A percentile compares a stretch with the other conserved stretches of the same genome.
These are phyloP conservation scores for Colletotrichum karsti DNA, from an alignment of 2,329 filamentous ascomycete genomes.

Conservation along the genomic window DNA sequence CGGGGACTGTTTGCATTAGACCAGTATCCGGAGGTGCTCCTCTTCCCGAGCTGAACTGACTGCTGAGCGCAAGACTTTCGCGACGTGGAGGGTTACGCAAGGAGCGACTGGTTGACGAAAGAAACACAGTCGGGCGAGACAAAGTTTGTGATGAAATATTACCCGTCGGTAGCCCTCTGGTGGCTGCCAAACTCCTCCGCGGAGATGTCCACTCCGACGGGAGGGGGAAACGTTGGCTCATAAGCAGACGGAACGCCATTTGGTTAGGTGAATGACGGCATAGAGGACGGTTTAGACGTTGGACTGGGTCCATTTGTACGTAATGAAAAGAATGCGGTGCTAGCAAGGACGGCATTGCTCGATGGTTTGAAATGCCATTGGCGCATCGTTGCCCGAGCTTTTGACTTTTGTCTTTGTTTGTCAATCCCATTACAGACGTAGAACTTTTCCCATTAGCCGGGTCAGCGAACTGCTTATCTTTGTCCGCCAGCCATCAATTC, in stretches of 20 bases:
- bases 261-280: slow-evolving; percentile 24
- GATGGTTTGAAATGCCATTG: slow-evolving; percentile 11
- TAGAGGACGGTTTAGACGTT: slow-evolving; percentile 6
- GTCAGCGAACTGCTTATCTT: not conserved
- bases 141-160: not conserved
- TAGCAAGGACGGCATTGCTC: slow-evolving; percentile 19
- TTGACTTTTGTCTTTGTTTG: slow-evolving; percentile 16
- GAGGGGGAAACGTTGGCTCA: slow-evolving; percentile 18
- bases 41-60: not conserved
- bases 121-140: not conserved
- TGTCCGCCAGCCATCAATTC: not conserved
- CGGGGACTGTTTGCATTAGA: slow-evolving; percentile 26
- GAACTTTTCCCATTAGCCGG: not conserved
- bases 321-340: slow-evolving; percentile 29
- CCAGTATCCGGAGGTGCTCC: slow-evolving; percentile 4
- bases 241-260: slow-evolving; percentile 16
- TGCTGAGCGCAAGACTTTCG: not conserved
- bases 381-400: slow-evolving; percentile 4
- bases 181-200: not conserved
- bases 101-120: not conserved
- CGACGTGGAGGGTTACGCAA: slow-evolving; percentile 9
- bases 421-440: slow-evolving; percentile 9
- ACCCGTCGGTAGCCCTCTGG: not conserved
- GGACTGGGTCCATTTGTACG: slow-evolving; percentile 27
- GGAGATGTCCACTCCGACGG: slow-evolving; percentile 9